Percentiles rank a stretch among this genome's conserved stretches.
Conservation (phyloP, 1,139 yeast species). For the Geotrichum carabidarum region DNA sequence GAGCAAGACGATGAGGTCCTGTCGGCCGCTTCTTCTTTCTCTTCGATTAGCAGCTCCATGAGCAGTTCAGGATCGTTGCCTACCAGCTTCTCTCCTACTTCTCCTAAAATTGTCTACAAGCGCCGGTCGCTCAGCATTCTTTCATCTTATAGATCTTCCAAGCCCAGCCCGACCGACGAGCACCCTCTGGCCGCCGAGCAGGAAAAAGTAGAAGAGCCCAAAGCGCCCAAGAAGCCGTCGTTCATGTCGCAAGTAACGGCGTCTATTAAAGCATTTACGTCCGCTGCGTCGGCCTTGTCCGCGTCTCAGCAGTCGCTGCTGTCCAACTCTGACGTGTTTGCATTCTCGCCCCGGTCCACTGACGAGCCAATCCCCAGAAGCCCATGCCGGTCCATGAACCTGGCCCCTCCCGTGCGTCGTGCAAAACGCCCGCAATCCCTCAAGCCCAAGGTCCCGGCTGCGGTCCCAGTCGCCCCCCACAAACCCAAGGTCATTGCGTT, state of each 20-base stretch:
- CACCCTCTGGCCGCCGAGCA: neutral
- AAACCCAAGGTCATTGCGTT: conserved; percentile 12
- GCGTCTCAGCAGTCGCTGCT: conserved; percentile 26
- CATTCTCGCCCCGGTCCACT: conserved; percentile 32
- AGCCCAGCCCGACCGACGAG: neutral
- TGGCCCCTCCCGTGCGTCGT: neutral
- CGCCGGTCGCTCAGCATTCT: neutral
- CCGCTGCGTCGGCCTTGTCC: conserved; percentile 30
- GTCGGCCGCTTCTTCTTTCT: conserved; percentile 2
- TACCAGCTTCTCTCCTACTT: neutral
- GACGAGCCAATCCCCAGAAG: conserved; percentile 31
- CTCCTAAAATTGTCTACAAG: neutral
- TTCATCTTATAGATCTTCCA: neutral
- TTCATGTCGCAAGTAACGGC: conserved; percentile 29
- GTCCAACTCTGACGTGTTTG: conserved; percentile 25
- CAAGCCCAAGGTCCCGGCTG: no score
- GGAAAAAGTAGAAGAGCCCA: no score
- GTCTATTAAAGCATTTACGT: conserved; percentile 30
- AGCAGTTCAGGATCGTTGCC: neutral
- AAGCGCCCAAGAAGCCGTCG: conserved; percentile 9
- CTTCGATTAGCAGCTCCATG: conserved; percentile 3
- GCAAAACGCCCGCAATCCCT: neutral
- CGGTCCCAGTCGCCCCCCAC: neutral
- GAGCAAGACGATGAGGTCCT: neutral
- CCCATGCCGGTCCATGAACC: neutral